Evolutionary conservation across 192 early-diverging fungal genomes (phyloP), one percentile per base, ranked within the genome.

Genomic region (Nowakowskiella sp.): DNA sequence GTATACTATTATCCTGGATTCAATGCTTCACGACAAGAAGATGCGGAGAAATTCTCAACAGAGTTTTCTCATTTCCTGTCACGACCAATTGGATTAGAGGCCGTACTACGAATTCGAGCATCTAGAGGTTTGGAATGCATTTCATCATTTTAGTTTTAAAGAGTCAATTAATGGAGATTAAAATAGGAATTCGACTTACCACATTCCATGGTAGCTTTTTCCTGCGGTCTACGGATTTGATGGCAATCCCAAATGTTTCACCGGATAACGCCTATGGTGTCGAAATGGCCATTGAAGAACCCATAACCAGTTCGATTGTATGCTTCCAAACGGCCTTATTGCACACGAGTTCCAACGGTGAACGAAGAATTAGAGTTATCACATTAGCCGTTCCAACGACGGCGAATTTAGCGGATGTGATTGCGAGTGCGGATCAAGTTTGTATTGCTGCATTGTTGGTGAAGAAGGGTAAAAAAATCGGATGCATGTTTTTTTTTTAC

Each of bases 131-230:
- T 54, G 31, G 22, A 50, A 27, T 19, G 47, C 10, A 10, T 39
- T 39, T 39, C 19, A 13, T 39, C 19, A 39, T 39, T 13, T 39
- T 39, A 13, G 13, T 39, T 39, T 39, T n/a, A n/a, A n/a, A n/a
- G n/a, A n/a, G 19, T 39, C 19, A 19, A 47, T 28, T 47, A 13
- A 13, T 13, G 10, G 13, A 10, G 34, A 13, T 28, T 28, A 10
- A 23, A 28, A 39, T 13, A 47, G 47, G 47, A 13, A 68, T 97
- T 33, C 71, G 83, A 31, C 89, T 94, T 85, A 81, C 83, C 21
- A 73, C 87, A 13, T 96, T 88, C 71, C 90, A 98, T 45, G 94
- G 94, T 9, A 93, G 94, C 83, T 96, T 96, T 64, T 98, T 98
- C 70, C 76, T 98, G 33, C 88, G 92, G 6, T 89, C 89, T 34